Percentiles rank a stretch among this genome's conserved stretches.
These are phyloP conservation scores for Trichoderma virens DNA, from an alignment of 495 filamentous ascomycete genomes.

Conservation along the genomic window DNA sequence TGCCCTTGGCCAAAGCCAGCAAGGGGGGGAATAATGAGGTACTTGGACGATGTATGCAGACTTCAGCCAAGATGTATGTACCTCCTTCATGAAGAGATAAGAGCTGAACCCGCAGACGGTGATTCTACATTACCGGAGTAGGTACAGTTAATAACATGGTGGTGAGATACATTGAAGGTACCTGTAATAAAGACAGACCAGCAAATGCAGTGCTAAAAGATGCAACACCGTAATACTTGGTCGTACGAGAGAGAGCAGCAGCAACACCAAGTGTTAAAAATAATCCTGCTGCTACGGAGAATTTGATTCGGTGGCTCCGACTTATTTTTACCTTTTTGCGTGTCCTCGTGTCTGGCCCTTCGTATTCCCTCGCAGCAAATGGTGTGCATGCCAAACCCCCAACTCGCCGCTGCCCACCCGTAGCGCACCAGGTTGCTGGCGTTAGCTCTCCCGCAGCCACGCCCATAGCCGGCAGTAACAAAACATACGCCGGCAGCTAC, in stretches of 20 bases:
- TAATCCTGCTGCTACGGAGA: neutral
- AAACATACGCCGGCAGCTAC: neutral
- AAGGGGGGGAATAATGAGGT: neutral
- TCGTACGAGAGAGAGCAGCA: too few relatives aligned
- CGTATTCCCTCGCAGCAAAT: neutral
- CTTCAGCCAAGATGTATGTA: neutral
- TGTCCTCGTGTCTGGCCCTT: neutral
- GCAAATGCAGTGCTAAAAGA: too few relatives aligned
- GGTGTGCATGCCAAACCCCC: constrained; percentile 4
- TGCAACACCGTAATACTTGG: too few relatives aligned
- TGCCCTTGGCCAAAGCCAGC: neutral
- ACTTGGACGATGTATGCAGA: neutral
- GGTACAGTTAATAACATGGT: too few relatives aligned
- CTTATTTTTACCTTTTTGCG: neutral
- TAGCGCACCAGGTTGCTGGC: neutral
- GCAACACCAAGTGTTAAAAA: too few relatives aligned
- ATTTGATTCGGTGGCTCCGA: neutral
- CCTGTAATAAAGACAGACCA: too few relatives aligned
- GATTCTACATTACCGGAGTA: too few relatives aligned
- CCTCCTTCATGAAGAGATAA: too few relatives aligned
- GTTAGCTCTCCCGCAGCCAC: neutral
- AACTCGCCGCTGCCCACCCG: neutral
- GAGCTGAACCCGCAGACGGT: too few relatives aligned
- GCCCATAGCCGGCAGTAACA: neutral
- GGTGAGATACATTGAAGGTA: too few relatives aligned